These are phyloP conservation scores for Alloascoidea africana DNA, from an alignment of 805 yeast species.

Conservation along the genomic window DNA sequence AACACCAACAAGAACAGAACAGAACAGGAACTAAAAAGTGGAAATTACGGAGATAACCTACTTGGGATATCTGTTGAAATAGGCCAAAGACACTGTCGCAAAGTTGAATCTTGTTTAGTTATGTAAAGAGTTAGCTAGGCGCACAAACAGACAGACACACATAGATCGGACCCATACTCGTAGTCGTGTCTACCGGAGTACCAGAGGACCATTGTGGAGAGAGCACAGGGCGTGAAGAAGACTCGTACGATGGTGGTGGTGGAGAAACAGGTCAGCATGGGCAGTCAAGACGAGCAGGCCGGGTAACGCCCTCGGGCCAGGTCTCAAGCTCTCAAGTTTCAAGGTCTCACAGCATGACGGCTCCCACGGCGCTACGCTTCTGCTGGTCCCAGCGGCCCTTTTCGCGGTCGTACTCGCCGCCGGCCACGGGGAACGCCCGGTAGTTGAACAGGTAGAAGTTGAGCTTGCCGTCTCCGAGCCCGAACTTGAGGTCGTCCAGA, in stretches of 20 bases:
- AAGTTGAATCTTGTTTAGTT: constrained; percentile 29
- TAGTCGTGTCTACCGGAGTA: constrained; percentile 40
- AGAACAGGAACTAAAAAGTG: too few species aligned
- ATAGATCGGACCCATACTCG: constrained; percentile 19
- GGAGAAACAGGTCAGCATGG: too few species aligned
- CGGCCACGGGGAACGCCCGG: constrained; percentile 62
- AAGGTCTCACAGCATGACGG: constrained; percentile 62
- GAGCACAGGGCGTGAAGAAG: too few species aligned
- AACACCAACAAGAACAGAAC: background rate
- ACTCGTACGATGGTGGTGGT: too few species aligned
- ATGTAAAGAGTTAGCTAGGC: too few species aligned
- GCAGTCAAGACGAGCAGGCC: too few species aligned
- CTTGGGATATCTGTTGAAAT: constrained; percentile 54
- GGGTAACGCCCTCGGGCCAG: too few species aligned
- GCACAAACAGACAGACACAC: constrained; percentile 1
- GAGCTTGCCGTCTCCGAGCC: constrained; percentile 84
- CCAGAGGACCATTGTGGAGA: constrained; percentile 52
- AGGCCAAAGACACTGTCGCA: constrained; percentile 59
- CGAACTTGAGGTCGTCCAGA: constrained; percentile 72
- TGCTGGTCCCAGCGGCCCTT: constrained; percentile 34
- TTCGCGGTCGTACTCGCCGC: constrained; percentile 53
- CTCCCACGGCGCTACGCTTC: constrained; percentile 73
- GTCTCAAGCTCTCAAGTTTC: too few species aligned
- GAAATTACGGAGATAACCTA: constrained; percentile 6
- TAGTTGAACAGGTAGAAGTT: constrained; percentile 90